Base-by-base conservation (phyloP, 2,329 filamentous ascomycete species). In the Xylariales sp. region DNA sequence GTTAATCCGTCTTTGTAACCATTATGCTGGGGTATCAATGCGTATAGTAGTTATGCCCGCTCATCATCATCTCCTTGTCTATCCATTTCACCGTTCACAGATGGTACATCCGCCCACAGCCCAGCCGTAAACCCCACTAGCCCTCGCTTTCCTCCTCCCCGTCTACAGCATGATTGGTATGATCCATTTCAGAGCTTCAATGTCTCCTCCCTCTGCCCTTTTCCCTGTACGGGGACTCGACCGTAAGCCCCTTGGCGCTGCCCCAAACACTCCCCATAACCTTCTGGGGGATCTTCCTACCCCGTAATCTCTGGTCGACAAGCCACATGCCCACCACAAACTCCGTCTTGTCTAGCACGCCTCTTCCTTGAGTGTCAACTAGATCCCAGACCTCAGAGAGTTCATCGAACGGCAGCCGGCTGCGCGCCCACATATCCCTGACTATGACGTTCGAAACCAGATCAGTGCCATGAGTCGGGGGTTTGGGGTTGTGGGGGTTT, bases 321-420 rank as follows among this genome's bases (percentile, higher is more conserved):
- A 93, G 64, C 86, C 87, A 93, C 67, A 88, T 73, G 8, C 87
- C 87, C 1, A 91, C 86, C 0, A 93, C 84, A 59, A 93, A 93
- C 64, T 89, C 84, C 42, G 82, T 74, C 53, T 78, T 76, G 42
- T 66, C 69, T 40, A 93, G 63, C 50, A 74, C 67, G 1, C 83
- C 83, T 11, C 63, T 56, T 1, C 64, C 59, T 5, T 66, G 61
- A 1, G 71, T 64, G 55, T 86, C 84, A 9, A 91, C 86, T 14
- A 91, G 66, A 31, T 83, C 80, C 82, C 86, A 93, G 1, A 90
- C 81, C 62, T 87, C 82, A 31, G 80, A 80, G 24, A 93, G 70
- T 52, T 85, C 82, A 54, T 85, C 77, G 1, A 60, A 60, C 0
- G 84, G 80, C 43, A 93, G 65, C 21, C 87, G 69, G 42, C 81